Base-by-base conservation (phyloP, 495 filamentous ascomycete genomes). In the Halenospora varia region DNA sequence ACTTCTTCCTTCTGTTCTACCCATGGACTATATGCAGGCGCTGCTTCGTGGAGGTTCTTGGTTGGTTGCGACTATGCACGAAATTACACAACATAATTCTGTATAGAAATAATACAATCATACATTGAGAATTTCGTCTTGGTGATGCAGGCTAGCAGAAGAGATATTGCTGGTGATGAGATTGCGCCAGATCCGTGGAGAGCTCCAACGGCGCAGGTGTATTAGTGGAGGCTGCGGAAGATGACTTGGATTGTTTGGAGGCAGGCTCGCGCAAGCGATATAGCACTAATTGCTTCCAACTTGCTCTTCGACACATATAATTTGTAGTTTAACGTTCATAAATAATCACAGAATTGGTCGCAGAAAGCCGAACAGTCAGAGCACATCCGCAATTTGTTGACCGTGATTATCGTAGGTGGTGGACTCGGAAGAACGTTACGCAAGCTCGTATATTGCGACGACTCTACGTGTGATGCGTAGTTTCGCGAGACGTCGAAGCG, bases 161-260 rank as follows among this genome's bases (percentile, higher is more conserved):
- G 55, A 59, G 53, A 42, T 23, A 53, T 52, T 61, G 49, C 48
- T 17, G 57, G 61, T 23, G 60, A 63, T 55, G 55, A 61, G 48
- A 53, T 57, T 55, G 53, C 25, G 57, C 45, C 57, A 62, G 42
- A 58, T 55, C 55, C 54, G 47, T 62, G 40, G 53, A 66, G 52
- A 56, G 64, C 62, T 25, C 62, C 48, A 63, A 62, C 67, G 55
- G 64, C 59, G 62, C 56, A 19, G 59, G 67, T 67, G 51, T 67
- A 48, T 23, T 64, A 67, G 50, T 20, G 25, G 44, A 65, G n/a
- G 42, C 6, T 45, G 42, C 18, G 18, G 42, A 45, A 45, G 42
- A 6, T 45, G 42, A 45, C 15, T 40, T 40, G 35, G 15, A 40
- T n/a, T n/a, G n/a, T n/a, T n/a, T n/a, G n/a, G n/a, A n/a, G n/a